A percentile compares a stretch with the other conserved stretches of the same genome.
These are phyloP conservation scores for Aspergillus phoenicis DNA, from an alignment of 2,329 filamentous ascomycete species.

Conservation along the genomic window DNA sequence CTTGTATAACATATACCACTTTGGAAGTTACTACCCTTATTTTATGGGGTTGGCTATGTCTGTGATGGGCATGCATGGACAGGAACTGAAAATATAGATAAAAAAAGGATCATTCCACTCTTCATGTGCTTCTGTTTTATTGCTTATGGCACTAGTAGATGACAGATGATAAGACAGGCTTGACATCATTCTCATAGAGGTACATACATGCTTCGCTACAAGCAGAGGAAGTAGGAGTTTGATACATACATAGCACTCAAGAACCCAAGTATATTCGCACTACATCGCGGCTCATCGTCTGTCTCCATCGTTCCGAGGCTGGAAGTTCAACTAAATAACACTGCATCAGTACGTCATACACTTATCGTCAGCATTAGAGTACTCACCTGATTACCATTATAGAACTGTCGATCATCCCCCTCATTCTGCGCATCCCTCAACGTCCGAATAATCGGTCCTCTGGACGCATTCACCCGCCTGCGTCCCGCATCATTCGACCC, in stretches of 20 bases:
- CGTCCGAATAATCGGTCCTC: constrained; percentile 51
- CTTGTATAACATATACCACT: constrained; percentile 6
- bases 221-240: neutral
- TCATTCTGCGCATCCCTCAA: constrained; percentile 58
- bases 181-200: neutral
- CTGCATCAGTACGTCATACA: neutral
- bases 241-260: neutral
- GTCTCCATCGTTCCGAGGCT: constrained; percentile 22
- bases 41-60: constrained; percentile 3
- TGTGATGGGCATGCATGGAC: constrained; percentile 7
- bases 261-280: neutral
- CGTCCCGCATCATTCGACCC: constrained; percentile 11
- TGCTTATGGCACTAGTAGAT: neutral
- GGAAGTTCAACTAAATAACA: constrained; percentile 25
- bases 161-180: neutral
- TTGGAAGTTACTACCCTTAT: neutral
- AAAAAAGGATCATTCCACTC: constrained; percentile 24
- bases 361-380: neutral
- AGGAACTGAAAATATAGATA: constrained; percentile 14
- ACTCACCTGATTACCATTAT: constrained; percentile 87
- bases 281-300: constrained; percentile 1
- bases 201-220: neutral
- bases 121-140: constrained; percentile 6
- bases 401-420: constrained; percentile 69
- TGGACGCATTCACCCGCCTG: constrained; percentile 17